These are phyloP conservation scores for Mentha longifolia DNA, from an alignment of 257 asterid species.

Conservation along the genomic window DNA sequence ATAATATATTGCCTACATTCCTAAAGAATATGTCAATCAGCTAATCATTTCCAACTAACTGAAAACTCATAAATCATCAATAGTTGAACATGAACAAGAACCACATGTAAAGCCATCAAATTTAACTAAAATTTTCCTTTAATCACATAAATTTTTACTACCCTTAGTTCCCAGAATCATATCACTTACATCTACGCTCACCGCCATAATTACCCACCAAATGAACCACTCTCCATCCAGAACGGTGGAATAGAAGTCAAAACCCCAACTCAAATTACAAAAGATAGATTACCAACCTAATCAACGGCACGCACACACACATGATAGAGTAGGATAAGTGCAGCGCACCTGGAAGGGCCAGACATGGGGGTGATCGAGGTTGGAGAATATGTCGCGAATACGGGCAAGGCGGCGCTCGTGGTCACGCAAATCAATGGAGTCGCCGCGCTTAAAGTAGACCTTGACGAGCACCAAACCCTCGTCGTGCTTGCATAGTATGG, in stretches of 20 bases:
- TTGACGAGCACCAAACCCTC: constrained; percentile 86
- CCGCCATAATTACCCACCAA: background rate
- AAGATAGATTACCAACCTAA: background rate
- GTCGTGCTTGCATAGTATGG: constrained; percentile 62
- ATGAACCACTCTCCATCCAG: constrained; percentile 7
- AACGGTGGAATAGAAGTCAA: background rate
- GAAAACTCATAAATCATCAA: constrained; percentile 6
- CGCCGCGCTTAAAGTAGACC: constrained; percentile 98
- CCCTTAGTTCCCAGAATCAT: constrained; percentile 8
- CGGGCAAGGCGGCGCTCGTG: constrained; percentile 75
- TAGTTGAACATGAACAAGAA: constrained; percentile 10
- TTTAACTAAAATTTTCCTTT: background rate
- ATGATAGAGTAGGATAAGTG: background rate
- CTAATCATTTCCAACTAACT: constrained; percentile 29
- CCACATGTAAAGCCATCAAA: background rate
- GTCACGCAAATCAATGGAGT: constrained; percentile 85
- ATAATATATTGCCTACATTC: background rate
- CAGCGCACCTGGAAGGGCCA: constrained; percentile 94
- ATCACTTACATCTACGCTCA: constrained; percentile 17
- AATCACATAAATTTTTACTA: background rate
- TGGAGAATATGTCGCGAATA: constrained; percentile 61
- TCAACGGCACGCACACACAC: background rate
- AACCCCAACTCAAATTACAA: background rate
- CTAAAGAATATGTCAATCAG: background rate
- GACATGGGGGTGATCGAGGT: constrained; percentile 76